Evolutionary conservation across 352 stramenopile species (phyloP), one percentile per base, ranked within the genome.

Genomic region (Globisporangium cystogenes): DNA sequence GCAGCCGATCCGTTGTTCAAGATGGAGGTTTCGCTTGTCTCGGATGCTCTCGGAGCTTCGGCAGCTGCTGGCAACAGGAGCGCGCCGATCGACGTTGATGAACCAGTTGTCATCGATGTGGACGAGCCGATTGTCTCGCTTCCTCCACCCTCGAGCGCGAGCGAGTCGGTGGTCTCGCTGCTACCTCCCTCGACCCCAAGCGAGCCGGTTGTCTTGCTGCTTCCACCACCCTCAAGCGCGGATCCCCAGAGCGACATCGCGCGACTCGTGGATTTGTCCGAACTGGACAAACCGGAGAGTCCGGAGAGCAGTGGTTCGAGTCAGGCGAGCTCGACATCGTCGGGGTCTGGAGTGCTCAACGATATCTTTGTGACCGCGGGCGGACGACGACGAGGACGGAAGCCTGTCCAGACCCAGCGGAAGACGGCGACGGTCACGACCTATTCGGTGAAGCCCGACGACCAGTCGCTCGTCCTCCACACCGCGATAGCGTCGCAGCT

Each of bases 321-420:
- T 11, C 37, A 43, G 11, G 37, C 37, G 11, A 42, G 20, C 24
- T 43, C 53, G 21, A 33, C 20, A 11, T 43, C 20, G 20, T n/a
- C 52, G 7, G 31, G 18, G 21, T 48, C 36, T 6, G 15, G 29
- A 10, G 27, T 7, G 41, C 26, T 37, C 0, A 45, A 59, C 16
- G 39, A 29, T 21, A 39, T 8, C 29, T 40, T 14, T 40, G 48
- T 23, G 10, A 43, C 6, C 21, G n/a, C 14, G 33, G 29, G 46
- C 29, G 41, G 55, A 21, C 55, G 55, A 29, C 48, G 55, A 4
- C 55, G 55, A 40, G 49, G 43, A 26, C 55, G 55, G 8, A 61
- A 61, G 16, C 55, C 55, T n/a, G 23, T 51, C 23, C 48, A 61
- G 20, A 61, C 48, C 4, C 33, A 48, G 40, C 29, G 44, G 23